phyloP scores from a whole-genome alignment of 495 filamentous ascomycete genomes.

The Tuber aestivum region DNA sequence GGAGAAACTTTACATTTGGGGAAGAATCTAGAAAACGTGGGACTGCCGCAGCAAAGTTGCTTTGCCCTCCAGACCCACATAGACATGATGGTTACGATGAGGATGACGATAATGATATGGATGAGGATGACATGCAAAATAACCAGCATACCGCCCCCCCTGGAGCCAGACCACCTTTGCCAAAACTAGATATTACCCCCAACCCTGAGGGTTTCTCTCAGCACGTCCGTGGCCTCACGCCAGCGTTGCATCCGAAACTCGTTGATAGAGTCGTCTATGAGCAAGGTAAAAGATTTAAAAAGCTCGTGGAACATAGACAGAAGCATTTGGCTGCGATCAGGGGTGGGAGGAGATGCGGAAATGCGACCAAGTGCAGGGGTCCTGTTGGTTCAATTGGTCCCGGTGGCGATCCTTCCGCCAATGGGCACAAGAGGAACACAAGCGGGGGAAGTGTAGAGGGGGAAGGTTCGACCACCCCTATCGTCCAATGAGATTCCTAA shows the following conservation, averaged over 20 bases:
- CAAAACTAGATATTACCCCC: slow-evolving; percentile 49
- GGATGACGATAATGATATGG: slow-evolving; percentile 53
- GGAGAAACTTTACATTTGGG: slow-evolving; percentile 34
- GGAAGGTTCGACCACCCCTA: slow-evolving; percentile 32
- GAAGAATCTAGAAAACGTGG: slow-evolving; percentile 38
- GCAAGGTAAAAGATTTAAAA: slow-evolving; percentile 72
- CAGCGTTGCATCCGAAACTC: slow-evolving; percentile 60
- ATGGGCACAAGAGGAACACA: slow-evolving; percentile 41
- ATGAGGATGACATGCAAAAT: slow-evolving; percentile 49
- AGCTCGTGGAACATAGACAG: slow-evolving; percentile 63
- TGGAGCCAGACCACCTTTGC: slow-evolving; percentile 35
- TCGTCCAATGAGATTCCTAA: not conserved
- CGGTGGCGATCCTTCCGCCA: slow-evolving; percentile 48
- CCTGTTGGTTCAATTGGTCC: slow-evolving; percentile 31
- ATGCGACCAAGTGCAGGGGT: slow-evolving; percentile 30
- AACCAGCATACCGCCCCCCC: slow-evolving; percentile 47
- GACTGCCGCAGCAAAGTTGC: slow-evolving; percentile 18
- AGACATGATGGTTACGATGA: slow-evolving; percentile 34
- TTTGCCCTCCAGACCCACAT: slow-evolving; percentile 25
- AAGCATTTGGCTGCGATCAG: slow-evolving; percentile 55
- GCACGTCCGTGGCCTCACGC: slow-evolving; percentile 68
- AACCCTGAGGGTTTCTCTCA: slow-evolving; percentile 69
- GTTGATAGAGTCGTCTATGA: slow-evolving; percentile 79
- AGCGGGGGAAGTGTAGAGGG: slow-evolving; percentile 40
- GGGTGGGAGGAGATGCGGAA: slow-evolving; percentile 27